These are phyloP conservation scores for Ochromonas danica DNA, from an alignment of 108 stramenopile species.

Conservation along the genomic window DNA sequence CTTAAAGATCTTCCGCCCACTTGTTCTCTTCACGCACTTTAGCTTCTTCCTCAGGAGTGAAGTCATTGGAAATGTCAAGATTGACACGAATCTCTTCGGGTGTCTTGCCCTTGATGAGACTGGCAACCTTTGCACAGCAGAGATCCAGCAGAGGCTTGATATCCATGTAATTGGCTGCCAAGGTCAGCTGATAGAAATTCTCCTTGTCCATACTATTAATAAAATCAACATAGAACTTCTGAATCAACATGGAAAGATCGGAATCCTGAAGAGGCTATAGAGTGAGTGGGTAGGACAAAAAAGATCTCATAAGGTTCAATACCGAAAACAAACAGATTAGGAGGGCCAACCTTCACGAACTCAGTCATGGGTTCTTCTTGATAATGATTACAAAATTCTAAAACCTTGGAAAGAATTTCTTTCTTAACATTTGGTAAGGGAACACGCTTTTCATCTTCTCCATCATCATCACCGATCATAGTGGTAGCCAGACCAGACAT, in stretches of 20 bases:
- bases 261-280: constrained; percentile 22
- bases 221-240: constrained; percentile 47
- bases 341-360: constrained; percentile 49
- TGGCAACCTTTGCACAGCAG: constrained; percentile 43
- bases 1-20: constrained; percentile 43
- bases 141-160: constrained; percentile 50
- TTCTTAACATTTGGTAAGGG: constrained; percentile 47
- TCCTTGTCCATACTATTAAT: constrained; percentile 41
- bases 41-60: constrained; percentile 50
- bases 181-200: constrained; percentile 49
- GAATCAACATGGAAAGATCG: constrained; percentile 40
- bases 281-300: background rate
- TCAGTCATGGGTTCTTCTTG: constrained; percentile 41
- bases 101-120: constrained; percentile 52
- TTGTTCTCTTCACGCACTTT: constrained; percentile 49
- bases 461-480: constrained; percentile 46
- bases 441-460: constrained; percentile 34
- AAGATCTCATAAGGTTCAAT: background rate
- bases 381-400: constrained; percentile 50
- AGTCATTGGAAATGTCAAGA: constrained; percentile 45
- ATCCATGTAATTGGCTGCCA: constrained; percentile 55
- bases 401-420: constrained; percentile 42
- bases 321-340: too few species aligned
- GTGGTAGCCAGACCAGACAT: constrained; percentile 28
- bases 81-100: constrained; percentile 50